phyloP scores from a whole-genome alignment of 2,329 filamentous ascomycete genomes.

The Talaromyces sp. region DNA sequence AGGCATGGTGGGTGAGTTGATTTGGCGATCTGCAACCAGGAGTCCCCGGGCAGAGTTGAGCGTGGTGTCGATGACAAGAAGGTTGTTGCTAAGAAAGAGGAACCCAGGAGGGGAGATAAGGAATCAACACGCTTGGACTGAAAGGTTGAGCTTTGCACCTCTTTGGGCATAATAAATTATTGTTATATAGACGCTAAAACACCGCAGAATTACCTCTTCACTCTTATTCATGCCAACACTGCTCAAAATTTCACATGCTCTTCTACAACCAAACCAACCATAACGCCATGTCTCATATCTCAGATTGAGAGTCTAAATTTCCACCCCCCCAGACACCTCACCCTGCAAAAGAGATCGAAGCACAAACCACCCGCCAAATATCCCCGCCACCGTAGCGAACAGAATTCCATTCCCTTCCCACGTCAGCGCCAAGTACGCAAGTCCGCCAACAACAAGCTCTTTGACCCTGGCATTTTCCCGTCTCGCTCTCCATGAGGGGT shows the following conservation, averaged over 20 bases:
- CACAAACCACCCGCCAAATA: constrained; percentile 42
- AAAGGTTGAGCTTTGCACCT: not conserved
- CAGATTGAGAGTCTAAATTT: not conserved
- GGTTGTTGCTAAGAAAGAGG: not conserved
- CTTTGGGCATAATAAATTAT: not conserved
- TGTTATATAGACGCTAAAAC: not conserved
- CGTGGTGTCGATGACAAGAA: not conserved
- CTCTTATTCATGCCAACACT: not conserved
- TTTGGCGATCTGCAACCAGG: too few species aligned
- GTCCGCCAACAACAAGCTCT: constrained; percentile 59
- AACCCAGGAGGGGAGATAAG: not conserved
- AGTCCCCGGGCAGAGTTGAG: not conserved
- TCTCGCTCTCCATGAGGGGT: constrained; percentile 55
- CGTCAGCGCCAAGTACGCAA: constrained; percentile 53
- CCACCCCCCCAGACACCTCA: constrained; percentile 1
- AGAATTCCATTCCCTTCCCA: constrained; percentile 46
- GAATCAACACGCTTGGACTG: not conserved
- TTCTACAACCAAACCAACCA: not conserved
- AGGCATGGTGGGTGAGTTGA: not conserved
- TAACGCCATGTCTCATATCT: not conserved
- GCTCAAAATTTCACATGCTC: not conserved
- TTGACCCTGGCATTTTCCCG: constrained; percentile 54
- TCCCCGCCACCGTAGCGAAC: constrained; percentile 37
- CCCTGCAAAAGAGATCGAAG: constrained; percentile 30
- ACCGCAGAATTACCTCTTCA: not conserved